Percentiles rank a stretch among this genome's conserved stretches.
phyloP scores from a whole-genome alignment of 164 flowering plant species.

The Piper betle region DNA sequence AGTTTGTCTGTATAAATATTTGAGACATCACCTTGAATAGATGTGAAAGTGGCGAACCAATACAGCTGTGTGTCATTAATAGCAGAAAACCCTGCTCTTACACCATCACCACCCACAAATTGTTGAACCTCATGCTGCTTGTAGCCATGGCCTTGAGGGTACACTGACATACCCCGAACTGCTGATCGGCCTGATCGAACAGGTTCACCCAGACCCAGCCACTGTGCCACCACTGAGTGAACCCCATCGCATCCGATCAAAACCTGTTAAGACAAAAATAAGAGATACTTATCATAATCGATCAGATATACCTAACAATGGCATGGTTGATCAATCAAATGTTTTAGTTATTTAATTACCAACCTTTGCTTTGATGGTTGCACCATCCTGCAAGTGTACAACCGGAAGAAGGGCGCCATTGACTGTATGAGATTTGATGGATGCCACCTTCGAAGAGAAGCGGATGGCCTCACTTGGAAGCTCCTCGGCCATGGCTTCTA shows the following conservation, averaged over 20 bases:
- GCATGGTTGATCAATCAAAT: not conserved
- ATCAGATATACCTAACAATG: too few species aligned
- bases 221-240: slow-evolving; percentile 37
- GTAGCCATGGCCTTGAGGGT: slow-evolving; percentile 35
- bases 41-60: too few species aligned
- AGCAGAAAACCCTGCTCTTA: too few species aligned
- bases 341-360: not conserved
- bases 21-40: too few species aligned
- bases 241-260: slow-evolving; percentile 55
- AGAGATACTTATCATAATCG: too few species aligned
- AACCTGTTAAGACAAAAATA: slow-evolving; percentile 9
- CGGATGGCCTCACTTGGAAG: too few species aligned
- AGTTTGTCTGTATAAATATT: too few species aligned
- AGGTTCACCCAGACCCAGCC: slow-evolving; percentile 31
- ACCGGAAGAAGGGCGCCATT: too few species aligned
- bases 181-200: slow-evolving; percentile 30
- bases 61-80: too few species aligned
- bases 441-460: too few species aligned
- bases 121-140: slow-evolving; percentile 19
- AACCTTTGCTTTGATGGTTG: slow-evolving; percentile 25
- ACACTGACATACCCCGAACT: slow-evolving; percentile 26
- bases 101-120: slow-evolving; percentile 9
- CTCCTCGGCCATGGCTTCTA: too few species aligned
- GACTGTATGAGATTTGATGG: too few species aligned
- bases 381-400: slow-evolving; percentile 23